These are phyloP conservation scores for Thalassia testudinum DNA, from an alignment of 116 monocot genomes.

Conservation along the genomic window DNA sequence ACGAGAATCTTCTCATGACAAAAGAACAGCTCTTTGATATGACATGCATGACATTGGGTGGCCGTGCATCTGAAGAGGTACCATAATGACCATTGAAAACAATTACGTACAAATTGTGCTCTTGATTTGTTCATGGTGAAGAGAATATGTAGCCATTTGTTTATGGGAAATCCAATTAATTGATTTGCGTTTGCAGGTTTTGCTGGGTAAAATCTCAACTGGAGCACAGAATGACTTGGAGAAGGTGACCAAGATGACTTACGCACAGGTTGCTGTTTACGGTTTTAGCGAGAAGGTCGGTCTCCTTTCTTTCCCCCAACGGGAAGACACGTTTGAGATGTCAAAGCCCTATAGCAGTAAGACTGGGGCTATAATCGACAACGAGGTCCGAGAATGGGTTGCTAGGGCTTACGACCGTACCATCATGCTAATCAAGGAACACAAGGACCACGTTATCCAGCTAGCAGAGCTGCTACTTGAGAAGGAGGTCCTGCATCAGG, in stretches of 20 bases:
- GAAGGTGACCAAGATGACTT: slow-evolving; percentile 97
- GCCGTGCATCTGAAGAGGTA: slow-evolving; percentile 91
- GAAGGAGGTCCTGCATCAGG: slow-evolving; percentile 93
- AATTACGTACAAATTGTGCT: too few species aligned
- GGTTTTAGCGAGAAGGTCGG: slow-evolving; percentile 97
- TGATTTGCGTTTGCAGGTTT: slow-evolving; percentile 31
- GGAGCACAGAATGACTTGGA: slow-evolving; percentile 96
- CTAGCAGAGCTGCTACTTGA: slow-evolving; percentile 85
- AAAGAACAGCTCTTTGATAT: slow-evolving; percentile 89
- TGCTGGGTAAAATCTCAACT: slow-evolving; percentile 87
- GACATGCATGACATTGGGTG: slow-evolving; percentile 95
- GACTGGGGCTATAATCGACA: slow-evolving; percentile 78
- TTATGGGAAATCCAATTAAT: too few species aligned
- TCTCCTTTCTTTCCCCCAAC: slow-evolving; percentile 84
- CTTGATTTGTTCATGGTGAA: too few species aligned
- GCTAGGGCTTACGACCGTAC: slow-evolving; percentile 62
- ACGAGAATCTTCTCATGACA: slow-evolving; percentile 82
- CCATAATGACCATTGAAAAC: background rate
- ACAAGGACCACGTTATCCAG: slow-evolving; percentile 55
- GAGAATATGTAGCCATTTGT: too few species aligned
- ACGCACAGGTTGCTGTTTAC: slow-evolving; percentile 92
- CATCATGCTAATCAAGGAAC: slow-evolving; percentile 41
- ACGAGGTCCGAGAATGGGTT: slow-evolving; percentile 86
- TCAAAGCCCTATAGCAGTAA: slow-evolving; percentile 84
- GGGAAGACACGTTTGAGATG: slow-evolving; percentile 68